Evolutionary conservation across 148 eudicot genomes (phyloP).

Genomic region (Tetragonia tetragonoides): DNA sequence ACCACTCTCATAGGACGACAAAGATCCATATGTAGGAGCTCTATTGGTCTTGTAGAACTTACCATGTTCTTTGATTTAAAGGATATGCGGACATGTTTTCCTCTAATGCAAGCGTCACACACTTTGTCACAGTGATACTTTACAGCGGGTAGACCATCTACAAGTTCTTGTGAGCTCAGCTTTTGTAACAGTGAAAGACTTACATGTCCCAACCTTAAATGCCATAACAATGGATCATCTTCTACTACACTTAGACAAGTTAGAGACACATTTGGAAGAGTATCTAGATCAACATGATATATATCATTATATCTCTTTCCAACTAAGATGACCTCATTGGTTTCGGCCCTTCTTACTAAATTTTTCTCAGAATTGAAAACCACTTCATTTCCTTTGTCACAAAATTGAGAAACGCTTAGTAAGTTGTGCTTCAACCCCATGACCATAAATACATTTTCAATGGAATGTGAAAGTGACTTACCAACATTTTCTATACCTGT

Average conservation of each 20-base stretch:
- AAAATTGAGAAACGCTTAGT: background rate
- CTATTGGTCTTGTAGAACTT: background rate
- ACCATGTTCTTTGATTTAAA: background rate
- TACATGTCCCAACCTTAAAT: background rate
- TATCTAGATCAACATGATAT: background rate
- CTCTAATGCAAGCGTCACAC: background rate
- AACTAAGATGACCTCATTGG: background rate
- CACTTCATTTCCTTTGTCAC: background rate
- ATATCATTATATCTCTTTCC: background rate
- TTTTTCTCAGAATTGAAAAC: background rate
- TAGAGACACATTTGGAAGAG: background rate
- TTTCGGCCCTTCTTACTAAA: background rate
- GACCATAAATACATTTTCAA: background rate
- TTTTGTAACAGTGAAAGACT: background rate
- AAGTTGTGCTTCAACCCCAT: background rate
- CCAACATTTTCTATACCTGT: too few species aligned
- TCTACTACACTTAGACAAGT: background rate
- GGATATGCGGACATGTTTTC: background rate
- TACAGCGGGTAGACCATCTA: background rate
- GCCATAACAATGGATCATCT: background rate
- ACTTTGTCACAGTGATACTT: background rate
- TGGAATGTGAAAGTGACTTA: too few species aligned
- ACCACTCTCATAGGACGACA: background rate
- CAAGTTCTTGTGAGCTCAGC: background rate
- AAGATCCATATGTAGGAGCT: background rate